Conservation (phyloP, 306 rosid genomes). For the Geum urbanum region DNA sequence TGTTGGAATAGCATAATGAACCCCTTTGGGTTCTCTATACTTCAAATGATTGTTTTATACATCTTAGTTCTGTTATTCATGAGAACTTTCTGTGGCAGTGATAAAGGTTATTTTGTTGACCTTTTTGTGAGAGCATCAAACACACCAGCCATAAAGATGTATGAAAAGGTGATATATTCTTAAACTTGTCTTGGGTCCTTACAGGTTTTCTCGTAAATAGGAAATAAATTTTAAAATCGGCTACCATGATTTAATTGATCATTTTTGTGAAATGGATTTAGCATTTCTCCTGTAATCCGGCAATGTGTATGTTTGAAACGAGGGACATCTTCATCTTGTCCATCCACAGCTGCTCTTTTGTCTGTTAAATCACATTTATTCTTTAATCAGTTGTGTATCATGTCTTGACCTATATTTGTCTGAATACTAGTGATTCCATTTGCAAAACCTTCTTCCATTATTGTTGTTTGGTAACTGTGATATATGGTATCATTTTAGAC, state of each 20-base stretch:
- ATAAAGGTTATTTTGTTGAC: constrained; percentile 90
- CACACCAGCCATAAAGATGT: constrained; percentile 97
- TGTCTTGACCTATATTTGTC: background rate
- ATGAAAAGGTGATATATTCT: constrained; percentile 67
- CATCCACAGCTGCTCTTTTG: background rate
- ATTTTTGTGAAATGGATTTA: background rate
- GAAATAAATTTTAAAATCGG: background rate
- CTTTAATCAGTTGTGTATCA: background rate
- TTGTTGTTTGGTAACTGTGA: background rate
- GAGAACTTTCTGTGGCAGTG: constrained; percentile 46
- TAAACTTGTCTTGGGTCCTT: background rate
- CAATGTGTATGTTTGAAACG: background rate
- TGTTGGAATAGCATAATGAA: background rate
- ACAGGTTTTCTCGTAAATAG: too few species aligned
- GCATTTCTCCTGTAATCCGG: background rate
- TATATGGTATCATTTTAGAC: background rate
- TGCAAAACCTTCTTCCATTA: background rate
- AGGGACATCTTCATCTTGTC: background rate
- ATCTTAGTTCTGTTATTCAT: background rate
- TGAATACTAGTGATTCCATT: background rate
- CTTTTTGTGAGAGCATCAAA: constrained; percentile 97
- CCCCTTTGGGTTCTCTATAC: background rate
- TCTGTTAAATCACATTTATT: background rate
- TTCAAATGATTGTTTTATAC: background rate
- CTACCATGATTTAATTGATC: background rate